phyloP scores from a whole-genome alignment of 1,139 yeast species.

The Sugiyamaella castrensis region DNA sequence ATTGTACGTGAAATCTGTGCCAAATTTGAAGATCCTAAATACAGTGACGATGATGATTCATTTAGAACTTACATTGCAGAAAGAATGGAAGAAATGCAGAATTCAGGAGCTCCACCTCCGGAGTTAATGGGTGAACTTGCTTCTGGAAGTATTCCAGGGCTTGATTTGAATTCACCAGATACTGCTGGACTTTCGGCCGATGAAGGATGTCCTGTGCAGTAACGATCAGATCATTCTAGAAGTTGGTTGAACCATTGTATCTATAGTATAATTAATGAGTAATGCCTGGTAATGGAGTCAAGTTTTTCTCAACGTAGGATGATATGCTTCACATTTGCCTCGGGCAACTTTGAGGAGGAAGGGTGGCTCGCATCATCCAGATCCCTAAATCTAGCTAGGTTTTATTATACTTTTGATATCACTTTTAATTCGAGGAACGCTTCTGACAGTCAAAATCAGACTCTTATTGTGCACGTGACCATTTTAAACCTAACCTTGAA shows the following conservation, averaged over 20 bases:
- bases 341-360: no score
- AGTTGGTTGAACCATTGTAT: background rate
- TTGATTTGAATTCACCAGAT: slow-evolving; percentile 34
- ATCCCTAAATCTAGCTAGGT: no score
- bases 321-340: no score
- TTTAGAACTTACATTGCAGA: slow-evolving; percentile 54
- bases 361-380: no score
- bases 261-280: background rate
- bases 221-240: background rate
- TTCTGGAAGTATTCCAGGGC: slow-evolving; percentile 53
- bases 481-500: no score
- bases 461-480: no score
- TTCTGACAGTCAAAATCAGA: no score
- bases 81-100: slow-evolving; percentile 54
- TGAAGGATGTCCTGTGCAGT: slow-evolving; percentile 15
- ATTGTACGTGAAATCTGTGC: slow-evolving; percentile 48
- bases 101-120: slow-evolving; percentile 81
- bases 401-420: no score
- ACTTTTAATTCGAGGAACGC: no score
- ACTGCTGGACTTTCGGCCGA: slow-evolving; percentile 6
- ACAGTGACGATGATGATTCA: slow-evolving; percentile 50
- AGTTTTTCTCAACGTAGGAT: no score
- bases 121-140: slow-evolving; percentile 69
- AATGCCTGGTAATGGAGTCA: background rate
- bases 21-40: slow-evolving; percentile 55